Base-by-base conservation (phyloP, 345 rosid species). In the Conringia planisiliqua region DNA sequence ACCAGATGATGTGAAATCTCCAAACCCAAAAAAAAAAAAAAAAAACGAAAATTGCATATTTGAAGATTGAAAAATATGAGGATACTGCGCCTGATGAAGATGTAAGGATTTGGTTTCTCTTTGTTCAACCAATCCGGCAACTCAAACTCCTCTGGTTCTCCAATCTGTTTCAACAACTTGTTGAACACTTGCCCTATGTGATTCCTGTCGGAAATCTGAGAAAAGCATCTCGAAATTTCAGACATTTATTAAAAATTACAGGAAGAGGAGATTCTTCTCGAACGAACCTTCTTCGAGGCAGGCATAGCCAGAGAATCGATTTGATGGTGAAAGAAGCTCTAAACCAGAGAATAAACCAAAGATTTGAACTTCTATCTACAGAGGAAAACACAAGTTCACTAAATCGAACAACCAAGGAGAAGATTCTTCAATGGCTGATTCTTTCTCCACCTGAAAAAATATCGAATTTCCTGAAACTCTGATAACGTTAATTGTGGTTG, bases 21-120 rank as follows among this genome's bases (percentile, higher is more conserved):
- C 3, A 33, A 12, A 29, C 29, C n/a, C n/a, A 22, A 1, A 22
- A 22, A 22, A 10, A 1, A 26, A 22, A 14, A 4, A 16, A 69
- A 9, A 44, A 66, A 14, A 18, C 22, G 7, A 33, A 71, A 72
- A 11, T 18, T 39, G 51, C 24, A 68, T 17, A 27, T 24, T 61
- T 54, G 3, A 71, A 57, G 55, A 73, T 22, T 66, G 17, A 8
- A 39, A 2, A 56, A 57, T 39, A 68, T n/a, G 78, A 38, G 91
- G 90, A 92, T 96, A 96, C 99, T 96, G 83, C 98, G 97, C 77
- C 81, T 87, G 61, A 92, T 92, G 71, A 79, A 78, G 70, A 84
- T 82, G 73, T 90, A 96, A 33, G 93, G 85, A 5, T 80, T 71
- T 36, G 85, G 83, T 83, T 89, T 96, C 76, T 56, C 81, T 74